Conservation (phyloP, 495 filamentous ascomycete genomes). For the Podospora bellae-mahoneyi region DNA sequence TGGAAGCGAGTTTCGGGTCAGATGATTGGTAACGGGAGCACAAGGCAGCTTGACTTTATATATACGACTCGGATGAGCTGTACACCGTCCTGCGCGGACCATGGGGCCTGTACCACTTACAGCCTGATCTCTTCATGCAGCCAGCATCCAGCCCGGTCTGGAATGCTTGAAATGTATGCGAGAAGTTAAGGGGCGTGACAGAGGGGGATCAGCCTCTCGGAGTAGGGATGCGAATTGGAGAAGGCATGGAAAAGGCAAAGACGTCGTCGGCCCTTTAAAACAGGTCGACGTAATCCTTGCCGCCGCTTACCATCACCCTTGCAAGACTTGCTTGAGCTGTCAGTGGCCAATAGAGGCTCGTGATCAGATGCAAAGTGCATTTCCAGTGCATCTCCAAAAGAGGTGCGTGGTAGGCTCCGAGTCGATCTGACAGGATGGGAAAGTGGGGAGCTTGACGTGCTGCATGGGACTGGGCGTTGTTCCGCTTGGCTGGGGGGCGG, state of each 20-base stretch:
- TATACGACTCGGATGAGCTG: not conserved
- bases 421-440: slow-evolving; percentile 2
- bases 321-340: not conserved
- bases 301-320: not conserved
- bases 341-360: slow-evolving; percentile 13
- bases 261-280: not conserved
- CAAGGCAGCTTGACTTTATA: not conserved
- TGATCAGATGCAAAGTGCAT: slow-evolving; percentile 22
- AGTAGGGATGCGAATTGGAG: not conserved
- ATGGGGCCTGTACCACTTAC: not conserved
- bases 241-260: not conserved
- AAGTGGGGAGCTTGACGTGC: slow-evolving; percentile 6
- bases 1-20: not conserved
- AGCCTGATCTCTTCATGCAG: not conserved
- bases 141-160: not conserved
- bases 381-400: not conserved
- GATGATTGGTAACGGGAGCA: not conserved
- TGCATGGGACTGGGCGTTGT: slow-evolving; percentile 1
- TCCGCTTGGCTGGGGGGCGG: slow-evolving; percentile 13
- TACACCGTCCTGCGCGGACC: not conserved
- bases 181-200: not conserved
- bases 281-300: slow-evolving; percentile 7
- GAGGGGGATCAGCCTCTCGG: not conserved
- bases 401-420: not conserved
- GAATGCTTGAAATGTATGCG: not conserved